Evolutionary conservation across 495 filamentous ascomycete genomes (phyloP).

Genomic region (Talaromyces wortmannii): DNA sequence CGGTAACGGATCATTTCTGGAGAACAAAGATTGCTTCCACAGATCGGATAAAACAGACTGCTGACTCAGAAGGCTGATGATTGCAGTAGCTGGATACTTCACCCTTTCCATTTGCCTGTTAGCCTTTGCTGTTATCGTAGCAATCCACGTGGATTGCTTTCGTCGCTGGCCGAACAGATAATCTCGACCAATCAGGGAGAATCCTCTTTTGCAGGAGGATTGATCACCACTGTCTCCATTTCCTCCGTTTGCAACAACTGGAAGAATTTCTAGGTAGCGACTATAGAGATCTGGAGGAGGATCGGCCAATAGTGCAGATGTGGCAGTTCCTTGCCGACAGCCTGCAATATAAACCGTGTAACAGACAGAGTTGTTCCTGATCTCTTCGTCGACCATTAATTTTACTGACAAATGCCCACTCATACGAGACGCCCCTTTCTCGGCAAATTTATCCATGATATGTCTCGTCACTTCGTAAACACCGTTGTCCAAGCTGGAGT

Average conservation of each 20-base stretch:
- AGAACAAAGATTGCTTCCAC: slow-evolving; percentile 11
- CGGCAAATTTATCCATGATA: slow-evolving; percentile 53
- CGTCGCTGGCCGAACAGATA: not conserved
- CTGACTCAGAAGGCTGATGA: not conserved
- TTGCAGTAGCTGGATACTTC: not conserved
- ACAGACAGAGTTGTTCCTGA: slow-evolving; percentile 26
- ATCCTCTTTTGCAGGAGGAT: too few species aligned
- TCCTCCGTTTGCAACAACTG: slow-evolving; percentile 5
- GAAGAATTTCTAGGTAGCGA: slow-evolving; percentile 31
- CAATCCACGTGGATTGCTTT: not conserved
- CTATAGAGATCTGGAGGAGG: slow-evolving; percentile 12
- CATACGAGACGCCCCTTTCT: slow-evolving; percentile 35
- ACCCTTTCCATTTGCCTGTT: not conserved
- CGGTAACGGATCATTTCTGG: slow-evolving; percentile 28
- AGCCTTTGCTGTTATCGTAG: not conserved
- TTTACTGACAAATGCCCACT: slow-evolving; percentile 68
- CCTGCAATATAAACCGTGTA: slow-evolving; percentile 31
- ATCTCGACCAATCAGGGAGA: too few species aligned
- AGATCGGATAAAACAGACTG: not conserved
- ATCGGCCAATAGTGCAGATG: slow-evolving; percentile 18
- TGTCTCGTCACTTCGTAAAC: slow-evolving; percentile 51
- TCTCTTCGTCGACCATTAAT: slow-evolving; percentile 51
- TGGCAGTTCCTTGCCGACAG: slow-evolving; percentile 26
- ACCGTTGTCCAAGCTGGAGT: slow-evolving; percentile 42
- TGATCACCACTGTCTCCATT: too few species aligned